Evolutionary conservation across 176 grass and related monocot species (phyloP).

Genomic region (Bolboschoenus planiculmis): DNA sequence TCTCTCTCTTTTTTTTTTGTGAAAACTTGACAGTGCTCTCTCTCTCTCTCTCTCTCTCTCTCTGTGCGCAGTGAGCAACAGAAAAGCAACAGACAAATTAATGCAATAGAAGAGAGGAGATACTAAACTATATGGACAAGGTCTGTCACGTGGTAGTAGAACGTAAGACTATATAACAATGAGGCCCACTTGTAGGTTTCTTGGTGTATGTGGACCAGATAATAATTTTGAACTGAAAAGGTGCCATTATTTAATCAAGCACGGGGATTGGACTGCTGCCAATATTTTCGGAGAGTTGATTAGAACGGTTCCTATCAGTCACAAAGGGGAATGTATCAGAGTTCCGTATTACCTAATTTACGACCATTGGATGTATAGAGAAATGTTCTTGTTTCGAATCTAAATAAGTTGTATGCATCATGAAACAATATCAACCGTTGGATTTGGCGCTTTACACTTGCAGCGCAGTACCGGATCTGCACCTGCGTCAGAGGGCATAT

Average conservation of each 20-base stretch:
- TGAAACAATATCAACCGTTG: too few species aligned
- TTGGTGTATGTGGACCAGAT: neutral
- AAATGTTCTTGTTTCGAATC: too few species aligned
- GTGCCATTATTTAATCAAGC: too few species aligned
- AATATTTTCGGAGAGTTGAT: neutral
- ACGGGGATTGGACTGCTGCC: neutral
- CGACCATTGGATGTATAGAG: too few species aligned
- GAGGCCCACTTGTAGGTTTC: neutral
- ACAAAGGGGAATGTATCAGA: too few species aligned
- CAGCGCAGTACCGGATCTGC: too few species aligned
- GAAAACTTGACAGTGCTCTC: too few species aligned
- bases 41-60: slow-evolving; percentile 5
- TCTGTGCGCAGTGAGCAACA: neutral
- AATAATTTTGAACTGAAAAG: too few species aligned
- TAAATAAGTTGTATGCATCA: too few species aligned
- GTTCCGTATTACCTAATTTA: too few species aligned
- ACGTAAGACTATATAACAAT: neutral
- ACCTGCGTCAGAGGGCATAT: too few species aligned
- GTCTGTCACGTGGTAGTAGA: neutral
- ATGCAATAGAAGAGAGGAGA: neutral
- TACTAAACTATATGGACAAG: neutral
- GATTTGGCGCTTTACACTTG: too few species aligned
- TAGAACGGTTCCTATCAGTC: neutral
- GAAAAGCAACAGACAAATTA: neutral
- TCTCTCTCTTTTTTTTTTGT: neutral